phyloP scores from a whole-genome alignment of 2,329 filamentous ascomycete species.

The Uncinocarpus reesii region DNA sequence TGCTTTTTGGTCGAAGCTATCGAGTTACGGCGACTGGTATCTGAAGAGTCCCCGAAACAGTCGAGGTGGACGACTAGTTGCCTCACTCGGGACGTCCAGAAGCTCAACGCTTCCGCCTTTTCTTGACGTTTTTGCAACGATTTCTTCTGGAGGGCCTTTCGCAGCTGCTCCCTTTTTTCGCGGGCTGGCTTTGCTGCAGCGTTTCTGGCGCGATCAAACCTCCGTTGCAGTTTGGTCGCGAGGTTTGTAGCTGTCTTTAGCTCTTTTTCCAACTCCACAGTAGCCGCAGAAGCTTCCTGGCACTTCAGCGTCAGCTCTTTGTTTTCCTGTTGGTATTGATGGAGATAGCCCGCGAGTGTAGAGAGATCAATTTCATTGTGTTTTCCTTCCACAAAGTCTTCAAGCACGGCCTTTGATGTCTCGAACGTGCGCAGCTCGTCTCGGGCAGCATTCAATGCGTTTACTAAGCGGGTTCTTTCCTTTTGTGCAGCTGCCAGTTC shows the following conservation, averaged over 20 bases:
- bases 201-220: slow-evolving; percentile 16
- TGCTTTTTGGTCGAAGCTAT: slow-evolving; percentile 21
- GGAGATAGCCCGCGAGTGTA: slow-evolving; percentile 28
- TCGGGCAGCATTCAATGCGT: slow-evolving; percentile 25
- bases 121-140: slow-evolving; percentile 25
- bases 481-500: slow-evolving; percentile 20
- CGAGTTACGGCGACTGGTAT: slow-evolving; percentile 21
- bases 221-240: slow-evolving; percentile 18
- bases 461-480: slow-evolving; percentile 26
- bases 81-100: slow-evolving; percentile 31
- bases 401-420: slow-evolving; percentile 25
- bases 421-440: slow-evolving; percentile 21
- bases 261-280: slow-evolving; percentile 22
- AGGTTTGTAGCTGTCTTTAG: slow-evolving; percentile 21
- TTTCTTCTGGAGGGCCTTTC: slow-evolving; percentile 23
- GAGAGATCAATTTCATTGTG: slow-evolving; percentile 23
- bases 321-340: slow-evolving; percentile 27
- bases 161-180: slow-evolving; percentile 22
- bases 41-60: slow-evolving; percentile 22
- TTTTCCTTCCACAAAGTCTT: slow-evolving; percentile 28
- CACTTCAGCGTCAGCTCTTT: slow-evolving; percentile 21
- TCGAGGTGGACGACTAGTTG: slow-evolving; percentile 31
- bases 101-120: slow-evolving; percentile 27
- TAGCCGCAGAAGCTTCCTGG: slow-evolving; percentile 20
- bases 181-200: slow-evolving; percentile 21